A percentile compares a stretch with the other conserved stretches of the same genome.
phyloP scores from a whole-genome alignment of 2,329 filamentous ascomycete species.

The Penicillium concentricum region DNA sequence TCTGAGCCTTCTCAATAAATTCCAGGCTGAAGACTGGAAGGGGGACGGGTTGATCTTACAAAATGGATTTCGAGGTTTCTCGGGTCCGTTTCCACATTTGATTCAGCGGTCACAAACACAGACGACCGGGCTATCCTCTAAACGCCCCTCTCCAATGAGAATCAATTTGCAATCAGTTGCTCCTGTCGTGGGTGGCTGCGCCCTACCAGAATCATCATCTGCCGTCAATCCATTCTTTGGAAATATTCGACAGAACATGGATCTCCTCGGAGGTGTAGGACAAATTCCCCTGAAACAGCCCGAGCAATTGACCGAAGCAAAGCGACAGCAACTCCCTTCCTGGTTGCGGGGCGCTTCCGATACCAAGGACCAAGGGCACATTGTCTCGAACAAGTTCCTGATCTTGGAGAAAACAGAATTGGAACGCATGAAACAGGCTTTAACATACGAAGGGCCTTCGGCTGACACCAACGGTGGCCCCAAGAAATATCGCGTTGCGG shows the following conservation, averaged over 20 bases:
- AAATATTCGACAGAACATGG: conserved; percentile 96
- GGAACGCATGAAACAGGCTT: conserved; percentile 83
- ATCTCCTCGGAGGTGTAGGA: conserved; percentile 87
- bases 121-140: conserved; percentile 35
- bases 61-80: conserved; percentile 78
- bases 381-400: conserved; percentile 79
- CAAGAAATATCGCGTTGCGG: conserved; percentile 70
- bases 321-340: conserved; percentile 59
- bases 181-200: conserved; percentile 85
- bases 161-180: conserved; percentile 57
- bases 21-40: conserved; percentile 76
- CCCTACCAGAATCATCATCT: conserved; percentile 66
- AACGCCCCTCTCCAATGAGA: conserved; percentile 54
- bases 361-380: conserved; percentile 70
- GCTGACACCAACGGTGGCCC: conserved; percentile 41
- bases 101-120: conserved; percentile 25
- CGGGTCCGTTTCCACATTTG: conserved; percentile 60
- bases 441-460: conserved; percentile 59
- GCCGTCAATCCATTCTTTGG: conserved; percentile 86
- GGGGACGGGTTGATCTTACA: conserved; percentile 73
- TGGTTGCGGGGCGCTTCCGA: conserved; percentile 75
- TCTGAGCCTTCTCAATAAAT: conserved; percentile 90
- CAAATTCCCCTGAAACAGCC: conserved; percentile 67
- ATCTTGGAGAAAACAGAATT: conserved; percentile 82
- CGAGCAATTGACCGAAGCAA: conserved; percentile 47